These are phyloP conservation scores for Citrullus colocynthis DNA, from an alignment of 306 rosid genomes.

Conservation along the genomic window DNA sequence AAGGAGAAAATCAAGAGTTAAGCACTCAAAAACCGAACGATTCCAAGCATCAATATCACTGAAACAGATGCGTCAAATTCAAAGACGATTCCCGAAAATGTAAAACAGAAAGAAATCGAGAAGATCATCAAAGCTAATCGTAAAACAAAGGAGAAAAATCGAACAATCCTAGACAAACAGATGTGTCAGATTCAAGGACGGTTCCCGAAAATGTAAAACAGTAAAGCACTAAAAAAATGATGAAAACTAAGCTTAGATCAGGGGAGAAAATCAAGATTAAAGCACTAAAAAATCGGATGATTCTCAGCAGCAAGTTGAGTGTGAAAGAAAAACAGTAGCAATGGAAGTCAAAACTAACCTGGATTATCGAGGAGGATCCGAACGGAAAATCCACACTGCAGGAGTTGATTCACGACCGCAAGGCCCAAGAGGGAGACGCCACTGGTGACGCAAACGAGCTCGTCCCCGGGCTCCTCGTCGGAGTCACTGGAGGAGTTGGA, in stretches of 20 bases:
- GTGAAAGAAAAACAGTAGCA: background rate
- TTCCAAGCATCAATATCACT: background rate
- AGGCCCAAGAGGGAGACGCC: constrained; percentile 72
- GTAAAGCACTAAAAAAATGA: background rate
- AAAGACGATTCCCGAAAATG: background rate
- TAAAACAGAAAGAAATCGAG: background rate
- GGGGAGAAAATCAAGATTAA: background rate
- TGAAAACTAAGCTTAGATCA: background rate
- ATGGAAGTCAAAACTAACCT: constrained; percentile 15
- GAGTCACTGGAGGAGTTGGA: background rate
- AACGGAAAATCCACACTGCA: constrained; percentile 64
- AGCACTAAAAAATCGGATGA: background rate
- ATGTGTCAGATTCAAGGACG: background rate
- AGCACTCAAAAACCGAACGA: background rate
- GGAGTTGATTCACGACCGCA: constrained; percentile 52
- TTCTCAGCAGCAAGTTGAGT: background rate
- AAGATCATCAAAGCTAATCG: background rate
- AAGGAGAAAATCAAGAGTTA: background rate
- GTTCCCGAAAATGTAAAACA: background rate
- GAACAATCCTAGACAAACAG: background rate
- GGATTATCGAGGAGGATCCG: constrained; percentile 45
- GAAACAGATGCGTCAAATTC: background rate
- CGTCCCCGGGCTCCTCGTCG: constrained; percentile 17
- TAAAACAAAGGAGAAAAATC: background rate
- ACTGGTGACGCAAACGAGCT: constrained; percentile 61